Conservation (phyloP, 768 basidiomycete genomes). For the Suillus tomentosus region DNA sequence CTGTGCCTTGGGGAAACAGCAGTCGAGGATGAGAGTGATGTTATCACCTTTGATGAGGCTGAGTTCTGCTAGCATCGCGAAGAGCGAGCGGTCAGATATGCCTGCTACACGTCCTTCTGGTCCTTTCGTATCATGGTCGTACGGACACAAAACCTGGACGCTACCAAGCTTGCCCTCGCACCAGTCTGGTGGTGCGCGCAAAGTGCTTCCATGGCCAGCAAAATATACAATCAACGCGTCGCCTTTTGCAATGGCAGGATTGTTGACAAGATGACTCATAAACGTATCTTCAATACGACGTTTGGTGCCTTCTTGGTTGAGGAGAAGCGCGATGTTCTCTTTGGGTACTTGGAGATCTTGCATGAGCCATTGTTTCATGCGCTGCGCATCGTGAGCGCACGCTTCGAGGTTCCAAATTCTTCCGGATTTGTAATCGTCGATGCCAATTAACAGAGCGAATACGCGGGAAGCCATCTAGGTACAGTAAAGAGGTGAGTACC, state of each 20-base stretch:
- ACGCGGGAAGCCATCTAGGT: slow-evolving; percentile 46
- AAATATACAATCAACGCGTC: slow-evolving; percentile 73
- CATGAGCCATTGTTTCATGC: slow-evolving; percentile 57
- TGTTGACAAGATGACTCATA: slow-evolving; percentile 63
- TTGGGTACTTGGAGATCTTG: slow-evolving; percentile 59
- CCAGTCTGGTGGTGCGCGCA: slow-evolving; percentile 63
- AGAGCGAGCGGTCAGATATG: slow-evolving; percentile 68
- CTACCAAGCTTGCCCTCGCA: slow-evolving; percentile 43
- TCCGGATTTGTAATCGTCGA: slow-evolving; percentile 69
- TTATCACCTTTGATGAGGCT: slow-evolving; percentile 63
- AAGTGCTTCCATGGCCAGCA: slow-evolving; percentile 69
- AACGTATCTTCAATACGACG: slow-evolving; percentile 61
- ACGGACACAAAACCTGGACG: slow-evolving; percentile 65
- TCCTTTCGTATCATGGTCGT: slow-evolving; percentile 60
- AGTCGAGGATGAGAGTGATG: slow-evolving; percentile 67
- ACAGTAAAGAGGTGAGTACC: slow-evolving; percentile 14
- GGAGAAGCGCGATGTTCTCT: slow-evolving; percentile 56
- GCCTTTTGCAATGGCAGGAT: slow-evolving; percentile 56
- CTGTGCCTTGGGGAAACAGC: slow-evolving; percentile 54
- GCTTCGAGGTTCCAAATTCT: slow-evolving; percentile 66
- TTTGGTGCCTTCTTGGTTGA: slow-evolving; percentile 63
- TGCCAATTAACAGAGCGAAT: slow-evolving; percentile 69
- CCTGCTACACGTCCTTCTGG: slow-evolving; percentile 54
- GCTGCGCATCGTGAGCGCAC: slow-evolving; percentile 64
- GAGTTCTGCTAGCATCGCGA: slow-evolving; percentile 61